Evolutionary conservation across 306 rosid species (phyloP), one percentile per base, ranked within the genome.

Genomic region (Betula pendula): DNA sequence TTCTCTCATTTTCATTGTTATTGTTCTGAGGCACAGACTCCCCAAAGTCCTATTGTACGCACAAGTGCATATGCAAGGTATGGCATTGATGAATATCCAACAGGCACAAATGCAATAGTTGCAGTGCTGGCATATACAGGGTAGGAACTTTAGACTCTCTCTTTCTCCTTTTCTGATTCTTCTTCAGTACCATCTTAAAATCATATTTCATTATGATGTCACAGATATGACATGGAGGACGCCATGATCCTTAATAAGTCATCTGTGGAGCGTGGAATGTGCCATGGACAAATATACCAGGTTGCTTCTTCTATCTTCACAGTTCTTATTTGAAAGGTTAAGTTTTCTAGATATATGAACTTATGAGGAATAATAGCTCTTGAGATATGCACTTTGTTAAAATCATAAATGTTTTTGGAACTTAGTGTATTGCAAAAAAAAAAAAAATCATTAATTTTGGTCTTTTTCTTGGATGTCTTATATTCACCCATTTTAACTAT

Each of bases 191-290:
- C 25, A 49, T 74, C 81, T 59, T 51, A 67, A 24, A 77, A 22
- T 77, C 59, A 50, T 10, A 29, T 72, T 27, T 63, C 74, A 68
- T 79, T 80, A 50, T 79, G 81, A 79, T 73, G 75, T 67, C 35
- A 45, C 82, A 95, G 97, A 49, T 92, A 95, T 60, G 98, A 95
- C 83, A 95, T 95, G 98, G 98, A 95, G 86, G 98, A 95, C 81
- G 98, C 98, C 62, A 95, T 95, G 98, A 95, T 95, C 84, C 83
- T 95, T 62, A 92, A 90, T 48, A 95, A 95, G 92, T 95, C 98
- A 60, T 89, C 97, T 42, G 98, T 90, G 43, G 98, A 95, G 59
- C 97, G 98, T 20, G 98, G 98, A 81, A 90, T 95, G 98, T 95
- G 82, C 86, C 97, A 82, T 83, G 98, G 97, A 62, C 96, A 88